phyloP scores from a whole-genome alignment of 176 grass and related monocot species.

The Avena sativa region DNA sequence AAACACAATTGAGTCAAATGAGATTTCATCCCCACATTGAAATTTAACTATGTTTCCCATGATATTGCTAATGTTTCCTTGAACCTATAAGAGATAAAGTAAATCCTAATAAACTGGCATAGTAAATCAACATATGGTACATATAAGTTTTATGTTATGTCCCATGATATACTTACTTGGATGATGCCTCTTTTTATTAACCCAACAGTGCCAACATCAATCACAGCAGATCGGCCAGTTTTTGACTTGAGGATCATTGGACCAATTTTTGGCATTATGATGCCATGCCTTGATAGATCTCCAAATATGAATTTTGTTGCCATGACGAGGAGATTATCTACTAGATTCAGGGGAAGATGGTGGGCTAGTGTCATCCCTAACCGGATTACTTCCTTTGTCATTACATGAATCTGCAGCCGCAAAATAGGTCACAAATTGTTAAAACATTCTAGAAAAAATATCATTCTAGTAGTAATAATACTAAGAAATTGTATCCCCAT shows the following conservation, averaged over 20 bases:
- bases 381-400: constrained; percentile 54
- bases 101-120: not conserved
- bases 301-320: constrained; percentile 42
- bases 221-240: constrained; percentile 24
- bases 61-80: constrained; percentile 16
- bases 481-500: not conserved
- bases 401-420: constrained; percentile 45
- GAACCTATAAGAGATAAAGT: not conserved
- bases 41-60: constrained; percentile 35
- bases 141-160: not conserved
- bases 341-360: constrained; percentile 1
- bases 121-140: not conserved
- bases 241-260: constrained; percentile 40
- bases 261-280: constrained; percentile 41
- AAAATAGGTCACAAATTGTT: not conserved
- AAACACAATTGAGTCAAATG: constrained; percentile 49
- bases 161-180: constrained; percentile 13
- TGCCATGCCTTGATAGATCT: constrained; percentile 54
- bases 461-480: not conserved
- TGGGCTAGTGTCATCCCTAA: constrained; percentile 48
- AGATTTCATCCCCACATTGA: not conserved
- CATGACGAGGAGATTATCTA: constrained; percentile 36
- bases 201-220: constrained; percentile 48
- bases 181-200: constrained; percentile 51
- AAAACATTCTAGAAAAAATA: not conserved